Percentiles rank a stretch among this genome's conserved stretches.
These are phyloP conservation scores for Blastobotrys indianensis DNA, from an alignment of 1,139 yeast genomes.

Conservation along the genomic window DNA sequence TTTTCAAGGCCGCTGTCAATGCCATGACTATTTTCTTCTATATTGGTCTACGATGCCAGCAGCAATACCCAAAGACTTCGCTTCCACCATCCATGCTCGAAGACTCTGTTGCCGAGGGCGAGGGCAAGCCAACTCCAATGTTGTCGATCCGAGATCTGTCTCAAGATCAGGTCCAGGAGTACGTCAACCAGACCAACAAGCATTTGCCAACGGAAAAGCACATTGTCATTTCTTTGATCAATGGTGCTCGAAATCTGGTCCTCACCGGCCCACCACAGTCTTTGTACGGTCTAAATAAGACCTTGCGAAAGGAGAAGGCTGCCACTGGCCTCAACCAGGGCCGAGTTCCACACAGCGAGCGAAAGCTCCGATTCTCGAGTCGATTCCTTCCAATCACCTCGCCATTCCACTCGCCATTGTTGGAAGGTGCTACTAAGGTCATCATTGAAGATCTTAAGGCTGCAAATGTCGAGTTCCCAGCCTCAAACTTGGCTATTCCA, in stretches of 20 bases:
- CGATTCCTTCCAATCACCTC: slow-evolving; percentile 92
- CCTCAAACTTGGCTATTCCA: slow-evolving; percentile 62
- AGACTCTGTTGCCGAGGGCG: slow-evolving; percentile 90
- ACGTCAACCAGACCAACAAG: slow-evolving; percentile 79
- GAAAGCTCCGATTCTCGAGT: slow-evolving; percentile 88
- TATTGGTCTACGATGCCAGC: slow-evolving; percentile 88
- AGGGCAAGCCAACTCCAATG: slow-evolving; percentile 98
- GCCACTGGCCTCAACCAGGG: slow-evolving; percentile 93
- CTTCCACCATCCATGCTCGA: slow-evolving; percentile 90
- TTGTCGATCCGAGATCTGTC: slow-evolving; percentile 86
- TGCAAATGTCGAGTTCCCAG: slow-evolving; percentile 52
- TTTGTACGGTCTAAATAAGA: slow-evolving; percentile 89
- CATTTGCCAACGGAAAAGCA: slow-evolving; percentile 91
- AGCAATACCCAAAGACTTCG: slow-evolving; percentile 87
- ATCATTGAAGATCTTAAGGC: slow-evolving; percentile 60
- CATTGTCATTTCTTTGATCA: slow-evolving; percentile 81
- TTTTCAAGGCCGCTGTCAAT: slow-evolving; percentile 63
- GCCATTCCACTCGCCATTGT: slow-evolving; percentile 92
- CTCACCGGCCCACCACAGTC: slow-evolving; percentile 98
- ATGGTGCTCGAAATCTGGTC: slow-evolving; percentile 94
- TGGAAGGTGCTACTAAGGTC: slow-evolving; percentile 61
- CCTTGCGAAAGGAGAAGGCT: slow-evolving; percentile 91
- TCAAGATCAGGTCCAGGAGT: slow-evolving; percentile 67
- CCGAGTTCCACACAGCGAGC: slow-evolving; percentile 84
- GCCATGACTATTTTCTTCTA: slow-evolving; percentile 82